Evolutionary conservation across 1,284 basidiomycete species (phyloP), one percentile per base, ranked within the genome.

Genomic region (Anthracocystis setariae): DNA sequence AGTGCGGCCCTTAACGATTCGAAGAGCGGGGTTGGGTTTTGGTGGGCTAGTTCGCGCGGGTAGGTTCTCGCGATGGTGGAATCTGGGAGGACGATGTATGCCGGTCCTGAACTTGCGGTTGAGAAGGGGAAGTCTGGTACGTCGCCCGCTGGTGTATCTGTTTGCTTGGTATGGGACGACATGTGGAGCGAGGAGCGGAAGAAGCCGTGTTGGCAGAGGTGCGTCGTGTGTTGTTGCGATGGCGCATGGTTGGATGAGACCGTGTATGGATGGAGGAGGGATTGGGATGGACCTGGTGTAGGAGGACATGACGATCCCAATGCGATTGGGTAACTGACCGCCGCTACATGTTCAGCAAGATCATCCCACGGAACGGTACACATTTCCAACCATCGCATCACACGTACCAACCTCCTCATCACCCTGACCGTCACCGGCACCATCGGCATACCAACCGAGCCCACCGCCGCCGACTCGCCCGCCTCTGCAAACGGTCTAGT

Each of bases 21-120:
- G 67, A 70, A 70, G 3, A 70, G 46, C 9, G 67, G 60, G 5
- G 56, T 64, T 10, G 67, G 57, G 35, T 70, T 45, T 39, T 70
- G 67, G 43, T 64, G 67, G 1, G 35, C 24, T 9, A 64, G 25
- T 21, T 69, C 56, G 4, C 43, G 25, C 12, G 64, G 64, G 18
- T 67, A 61, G 2, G 52, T 43, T n/a, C 64, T 21, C 0, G 52
- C n/a, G n/a, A n/a, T n/a, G n/a, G n/a, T n/a, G 27, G 5, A 61
- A 27, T 15, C 58, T 18, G 43, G 23, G 21, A 66, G 39, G n/a
- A 45, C 25, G 0, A 48, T 60, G 10, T 48, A 55, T 17, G 57
- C 63, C 0, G 63, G 63, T 8, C 57, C 63, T 1, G 63, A 66
- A n/a, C 43, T 47, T 8, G 63, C 63, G 39, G 57, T 66, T n/a